Base-by-base conservation (phyloP, 1,284 basidiomycete species). In the Ustilago crameri region DNA sequence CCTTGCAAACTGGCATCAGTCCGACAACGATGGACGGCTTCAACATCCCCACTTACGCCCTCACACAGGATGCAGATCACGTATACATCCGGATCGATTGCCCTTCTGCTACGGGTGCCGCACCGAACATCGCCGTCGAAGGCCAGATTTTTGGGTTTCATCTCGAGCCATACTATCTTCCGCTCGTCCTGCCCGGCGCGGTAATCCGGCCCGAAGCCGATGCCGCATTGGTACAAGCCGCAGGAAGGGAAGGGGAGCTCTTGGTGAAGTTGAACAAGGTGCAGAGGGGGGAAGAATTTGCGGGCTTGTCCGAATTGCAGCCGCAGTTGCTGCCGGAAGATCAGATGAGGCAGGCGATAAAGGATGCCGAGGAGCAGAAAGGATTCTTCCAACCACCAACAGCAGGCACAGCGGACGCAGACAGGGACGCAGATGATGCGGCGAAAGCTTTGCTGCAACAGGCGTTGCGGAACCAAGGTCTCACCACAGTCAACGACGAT, bases 131-230 rank as follows among this genome's bases (percentile, higher is more conserved):
- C 3, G 70, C 65, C 1, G 70, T 64, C 9, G 60, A 67, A 30
- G 60, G 50, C 8, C 43, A 54, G 14, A 73, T 73, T 50, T 73
- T 73, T 61, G 70, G 64, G 5, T 68, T 73, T 9, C 57, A 64
- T 20, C 34, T 59, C 38, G 65, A 64, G 1, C 40, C 52, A 5
- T 68, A 64, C 38, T 73, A 73, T 45, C 32, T 73, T 26, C 70
- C 70, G 14, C 42, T 68, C 1, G 70, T 73, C 5, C 59, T 73
- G 12, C 56, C 64, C 2, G 52, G 46, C 8, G 24, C 51, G 14
- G 69, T 55, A 14, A 51, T 22, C 8, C 12, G 47, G 18, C 30
- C 56, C 2, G 34, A 20, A 0, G 23, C 40, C 10, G 45, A 60
- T 24, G 48, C 37, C 27, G 26, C 27, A 12, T 22, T 45, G 3